Base-by-base conservation (phyloP, 306 rosid genomes). In the Fragaria vesca region DNA sequence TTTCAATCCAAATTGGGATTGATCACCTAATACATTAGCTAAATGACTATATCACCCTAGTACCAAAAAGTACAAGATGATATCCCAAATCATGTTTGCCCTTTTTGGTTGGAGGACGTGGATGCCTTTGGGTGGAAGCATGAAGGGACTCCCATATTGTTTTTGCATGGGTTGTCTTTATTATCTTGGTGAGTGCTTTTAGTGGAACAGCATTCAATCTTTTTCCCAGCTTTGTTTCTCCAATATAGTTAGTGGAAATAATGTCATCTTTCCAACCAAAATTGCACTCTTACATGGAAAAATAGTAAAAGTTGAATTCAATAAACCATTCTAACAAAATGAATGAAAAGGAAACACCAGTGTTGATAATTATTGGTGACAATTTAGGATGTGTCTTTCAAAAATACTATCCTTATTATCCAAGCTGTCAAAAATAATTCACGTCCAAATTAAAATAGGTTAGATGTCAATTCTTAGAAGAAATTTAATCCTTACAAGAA, bases 241-340 rank as follows among this genome's bases (percentile, higher is more conserved):
- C 38, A 32, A 15, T 18, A 7, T 11, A 21, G 18, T n/a, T 18
- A 17, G 80, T 81, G 84, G 84, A 81, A 75, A 69, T 47, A 4
- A 61, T 81, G 60, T 81, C 84, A 81, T 69, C 24, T 36, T 48
- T 62, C 80, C 67, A 69, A 57, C 52, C 20, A 32, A 34, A 36
- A 0, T 36, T 36, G 47, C 6, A 66, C 28, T 65, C 70, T 34
- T 16, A 28, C 69, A 34, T 16, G 24, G 26, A 36, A 7, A 34
- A 34, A 30, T 15, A 16, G n/a, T 5, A 45, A 24, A 15, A 18
- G 40, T 4, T 30, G 68, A 50, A 6, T 18, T 6, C 38, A 26
- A 50, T 12, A 18, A 12, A 60, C 1, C 66, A 26, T 26, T 24
- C 8, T 60, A 26, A 60, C 17, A 26, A 11, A 26, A 60, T 26